Percentiles rank a stretch among this genome's conserved stretches.
Conservation (phyloP, 1,284 basidiomycete species). For the Heterobasidion annosum region DNA sequence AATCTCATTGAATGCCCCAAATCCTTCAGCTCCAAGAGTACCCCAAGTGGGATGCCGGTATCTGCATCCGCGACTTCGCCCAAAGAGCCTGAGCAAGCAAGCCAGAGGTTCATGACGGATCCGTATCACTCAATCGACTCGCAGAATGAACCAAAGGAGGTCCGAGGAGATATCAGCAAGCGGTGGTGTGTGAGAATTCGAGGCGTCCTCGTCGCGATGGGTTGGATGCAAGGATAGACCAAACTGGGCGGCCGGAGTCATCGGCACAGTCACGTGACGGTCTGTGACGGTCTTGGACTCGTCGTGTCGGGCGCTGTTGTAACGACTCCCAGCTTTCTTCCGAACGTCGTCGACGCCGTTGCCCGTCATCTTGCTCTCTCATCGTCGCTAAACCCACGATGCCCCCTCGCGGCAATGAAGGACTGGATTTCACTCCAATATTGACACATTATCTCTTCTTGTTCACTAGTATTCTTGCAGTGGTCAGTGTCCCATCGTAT, state of each 20-base stretch:
- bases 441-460: slow-evolving; percentile 87
- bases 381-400: slow-evolving; percentile 16
- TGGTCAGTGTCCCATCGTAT: slow-evolving; percentile 37
- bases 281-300: background rate
- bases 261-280: background rate
- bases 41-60: too few species aligned
- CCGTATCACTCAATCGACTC: too few species aligned
- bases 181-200: too few species aligned
- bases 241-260: too few species aligned
- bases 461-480: slow-evolving; percentile 74
- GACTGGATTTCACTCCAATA: slow-evolving; percentile 77
- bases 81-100: background rate
- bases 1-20: too few species aligned
- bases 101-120: too few species aligned
- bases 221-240: too few species aligned
- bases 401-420: slow-evolving; percentile 44
- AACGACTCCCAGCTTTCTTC: background rate
- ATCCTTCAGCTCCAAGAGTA: too few species aligned
- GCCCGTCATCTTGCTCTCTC: slow-evolving; percentile 1
- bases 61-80: background rate
- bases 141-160: too few species aligned
- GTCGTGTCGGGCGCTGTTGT: background rate
- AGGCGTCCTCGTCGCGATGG: too few species aligned
- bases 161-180: too few species aligned
- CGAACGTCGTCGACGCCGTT: background rate